phyloP scores from a whole-genome alignment of 805 yeast species.

The Hanseniaspora guilliermondii region DNA sequence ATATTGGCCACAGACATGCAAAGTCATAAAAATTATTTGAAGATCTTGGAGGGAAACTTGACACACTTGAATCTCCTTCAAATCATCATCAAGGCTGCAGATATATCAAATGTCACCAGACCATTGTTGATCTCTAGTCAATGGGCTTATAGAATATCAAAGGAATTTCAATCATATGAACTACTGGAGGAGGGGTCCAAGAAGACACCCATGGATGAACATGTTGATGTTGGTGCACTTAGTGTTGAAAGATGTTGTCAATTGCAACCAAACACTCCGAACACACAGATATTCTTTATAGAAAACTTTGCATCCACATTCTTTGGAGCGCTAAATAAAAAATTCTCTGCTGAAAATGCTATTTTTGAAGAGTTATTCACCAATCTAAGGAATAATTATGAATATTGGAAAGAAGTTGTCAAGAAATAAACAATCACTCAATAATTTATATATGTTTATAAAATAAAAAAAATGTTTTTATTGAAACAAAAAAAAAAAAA shows the following conservation, averaged over 20 bases:
- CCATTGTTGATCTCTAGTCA: slow-evolving; percentile 61
- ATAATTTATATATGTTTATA: background rate
- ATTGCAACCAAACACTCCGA: slow-evolving; percentile 40
- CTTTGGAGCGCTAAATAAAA: slow-evolving; percentile 49
- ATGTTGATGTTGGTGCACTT: background rate
- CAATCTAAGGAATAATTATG: background rate
- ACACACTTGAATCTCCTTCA: slow-evolving; percentile 27
- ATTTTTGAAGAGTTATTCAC: background rate
- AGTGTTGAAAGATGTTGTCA: slow-evolving; percentile 34
- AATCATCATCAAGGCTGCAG: slow-evolving; percentile 82
- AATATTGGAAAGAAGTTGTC: background rate
- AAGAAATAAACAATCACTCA: background rate
- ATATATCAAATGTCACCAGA: slow-evolving; percentile 84
- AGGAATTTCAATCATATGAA: slow-evolving; percentile 58
- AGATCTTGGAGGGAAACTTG: background rate
- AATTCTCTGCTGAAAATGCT: slow-evolving; percentile 39
- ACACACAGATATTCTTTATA: slow-evolving; percentile 75
- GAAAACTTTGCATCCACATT: slow-evolving; percentile 67
- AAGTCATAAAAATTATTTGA: slow-evolving; percentile 45
- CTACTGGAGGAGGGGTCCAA: slow-evolving; percentile 33
- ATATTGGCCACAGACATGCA: slow-evolving; percentile 92
- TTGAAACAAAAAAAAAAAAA: background rate
- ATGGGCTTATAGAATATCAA: slow-evolving; percentile 73
- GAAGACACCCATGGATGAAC: slow-evolving; percentile 4
- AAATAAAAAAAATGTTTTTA: background rate